Evolutionary conservation across 2,329 filamentous ascomycete species (phyloP).

Genomic region (Paramyrothecium sp.): DNA sequence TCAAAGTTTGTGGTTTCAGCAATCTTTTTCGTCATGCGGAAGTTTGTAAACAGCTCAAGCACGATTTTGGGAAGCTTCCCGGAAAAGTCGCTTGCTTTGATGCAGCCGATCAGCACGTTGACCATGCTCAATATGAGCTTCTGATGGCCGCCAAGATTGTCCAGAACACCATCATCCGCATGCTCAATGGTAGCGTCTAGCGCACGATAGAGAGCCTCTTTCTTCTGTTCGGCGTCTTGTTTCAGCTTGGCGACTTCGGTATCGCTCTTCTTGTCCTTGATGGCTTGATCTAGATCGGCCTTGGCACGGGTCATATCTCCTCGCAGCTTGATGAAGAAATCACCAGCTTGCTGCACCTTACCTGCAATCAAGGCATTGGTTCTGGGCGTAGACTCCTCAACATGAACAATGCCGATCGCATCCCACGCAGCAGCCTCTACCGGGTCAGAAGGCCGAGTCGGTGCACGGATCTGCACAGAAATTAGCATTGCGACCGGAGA

Average conservation of each 20-base stretch:
- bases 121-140: slow-evolving; percentile 56
- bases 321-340: slow-evolving; percentile 47
- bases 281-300: slow-evolving; percentile 40
- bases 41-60: slow-evolving; percentile 60
- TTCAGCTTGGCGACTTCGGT: slow-evolving; percentile 35
- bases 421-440: slow-evolving; percentile 53
- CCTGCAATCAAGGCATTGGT: slow-evolving; percentile 39
- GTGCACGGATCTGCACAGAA: slow-evolving; percentile 34
- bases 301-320: slow-evolving; percentile 46
- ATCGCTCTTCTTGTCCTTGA: slow-evolving; percentile 39
- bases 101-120: slow-evolving; percentile 53
- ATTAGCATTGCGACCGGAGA: neutral
- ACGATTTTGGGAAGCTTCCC: slow-evolving; percentile 53
- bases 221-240: slow-evolving; percentile 39
- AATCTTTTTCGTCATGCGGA: slow-evolving; percentile 61
- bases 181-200: slow-evolving; percentile 53
- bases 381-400: slow-evolving; percentile 39
- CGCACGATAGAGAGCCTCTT: slow-evolving; percentile 47
- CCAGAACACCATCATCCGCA: slow-evolving; percentile 54
- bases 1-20: slow-evolving; percentile 65
- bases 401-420: slow-evolving; percentile 46
- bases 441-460: slow-evolving; percentile 41
- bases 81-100: slow-evolving; percentile 50
- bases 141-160: slow-evolving; percentile 56
- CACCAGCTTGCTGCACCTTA: slow-evolving; percentile 50